A percentile compares a stretch with the other conserved stretches of the same genome.
Conservation (phyloP, 2,329 filamentous ascomycete species). For the Coniochaeta prunicola region DNA sequence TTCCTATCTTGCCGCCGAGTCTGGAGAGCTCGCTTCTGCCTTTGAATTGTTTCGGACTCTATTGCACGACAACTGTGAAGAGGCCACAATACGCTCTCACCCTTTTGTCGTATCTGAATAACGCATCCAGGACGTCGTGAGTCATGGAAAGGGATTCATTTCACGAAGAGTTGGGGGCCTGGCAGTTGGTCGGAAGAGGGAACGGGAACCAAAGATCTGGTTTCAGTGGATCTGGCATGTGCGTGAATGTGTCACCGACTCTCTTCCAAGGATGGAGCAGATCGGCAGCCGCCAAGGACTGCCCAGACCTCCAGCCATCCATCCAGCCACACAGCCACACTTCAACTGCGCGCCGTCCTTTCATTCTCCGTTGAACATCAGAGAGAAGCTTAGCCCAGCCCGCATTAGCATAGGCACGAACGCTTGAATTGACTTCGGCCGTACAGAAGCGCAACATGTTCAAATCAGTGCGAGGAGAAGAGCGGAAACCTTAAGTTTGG, state of each 20-base stretch:
- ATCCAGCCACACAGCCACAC: background rate
- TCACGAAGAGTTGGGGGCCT: background rate
- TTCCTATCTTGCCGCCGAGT: background rate
- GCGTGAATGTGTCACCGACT: background rate
- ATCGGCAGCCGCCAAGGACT: background rate
- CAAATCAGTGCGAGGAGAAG: no score
- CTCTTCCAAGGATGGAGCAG: background rate
- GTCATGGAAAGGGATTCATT: background rate
- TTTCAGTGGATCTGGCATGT: background rate
- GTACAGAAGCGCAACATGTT: background rate
- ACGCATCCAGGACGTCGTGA: background rate
- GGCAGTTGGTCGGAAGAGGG: background rate
- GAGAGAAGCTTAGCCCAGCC: background rate
- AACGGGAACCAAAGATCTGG: background rate
- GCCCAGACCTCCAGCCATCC: background rate
- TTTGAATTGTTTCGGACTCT: background rate
- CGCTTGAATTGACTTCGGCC: background rate
- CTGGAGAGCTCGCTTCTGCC: background rate
- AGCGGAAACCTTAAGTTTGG: background rate
- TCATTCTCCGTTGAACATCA: no score
- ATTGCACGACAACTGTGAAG: no score
- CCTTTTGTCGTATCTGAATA: background rate
- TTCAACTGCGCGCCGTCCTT: background rate
- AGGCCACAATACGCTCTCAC: no score
- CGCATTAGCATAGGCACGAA: no score